Conservation (phyloP, 352 stramenopile genomes). For the Phytopythium montanum region DNA sequence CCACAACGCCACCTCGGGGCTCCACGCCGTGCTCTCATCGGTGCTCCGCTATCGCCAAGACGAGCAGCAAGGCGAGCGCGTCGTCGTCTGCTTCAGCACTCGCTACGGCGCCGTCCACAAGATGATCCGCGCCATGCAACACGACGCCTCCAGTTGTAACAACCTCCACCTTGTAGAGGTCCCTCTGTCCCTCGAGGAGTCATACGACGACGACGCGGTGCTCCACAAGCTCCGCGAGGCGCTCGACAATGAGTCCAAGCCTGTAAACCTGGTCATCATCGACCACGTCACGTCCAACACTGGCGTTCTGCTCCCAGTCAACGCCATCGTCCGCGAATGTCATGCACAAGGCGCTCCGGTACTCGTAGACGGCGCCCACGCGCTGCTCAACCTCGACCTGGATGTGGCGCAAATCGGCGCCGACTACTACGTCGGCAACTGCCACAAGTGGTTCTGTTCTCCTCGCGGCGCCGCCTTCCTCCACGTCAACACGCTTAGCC, state of each 20-base stretch:
- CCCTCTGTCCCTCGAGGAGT: slow-evolving; percentile 58
- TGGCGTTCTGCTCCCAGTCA: slow-evolving; percentile 83
- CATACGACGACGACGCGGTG: slow-evolving; percentile 51
- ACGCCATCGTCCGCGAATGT: slow-evolving; percentile 67
- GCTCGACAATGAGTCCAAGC: slow-evolving; percentile 19
- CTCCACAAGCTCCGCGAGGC: slow-evolving; percentile 29
- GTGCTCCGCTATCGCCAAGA: slow-evolving; percentile 19
- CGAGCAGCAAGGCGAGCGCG: slow-evolving; percentile 17
- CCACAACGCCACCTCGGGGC: slow-evolving; percentile 85
- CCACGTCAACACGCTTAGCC: slow-evolving; percentile 41
- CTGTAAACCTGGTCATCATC: slow-evolving; percentile 73
- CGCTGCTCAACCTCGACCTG: slow-evolving; percentile 78
- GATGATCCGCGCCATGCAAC: slow-evolving; percentile 61
- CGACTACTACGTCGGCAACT: slow-evolving; percentile 94
- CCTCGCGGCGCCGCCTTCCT: slow-evolving; percentile 87
- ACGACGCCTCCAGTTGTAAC: slow-evolving; percentile 4
- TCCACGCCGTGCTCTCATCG: slow-evolving; percentile 83
- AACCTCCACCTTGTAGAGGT: slow-evolving; percentile 47
- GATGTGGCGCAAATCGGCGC: slow-evolving; percentile 61
- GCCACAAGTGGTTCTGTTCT: slow-evolving; percentile 94
- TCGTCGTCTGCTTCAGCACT: slow-evolving; percentile 75
- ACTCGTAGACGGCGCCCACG: slow-evolving; percentile 91
- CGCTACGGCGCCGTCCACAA: slow-evolving; percentile 93
- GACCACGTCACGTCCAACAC: slow-evolving; percentile 95
- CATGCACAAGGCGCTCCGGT: slow-evolving; percentile 39